Evolutionary conservation across 2,329 filamentous ascomycete species (phyloP), one percentile per base, ranked within the genome.

Genomic region (Pseudogymnoascus sp.): DNA sequence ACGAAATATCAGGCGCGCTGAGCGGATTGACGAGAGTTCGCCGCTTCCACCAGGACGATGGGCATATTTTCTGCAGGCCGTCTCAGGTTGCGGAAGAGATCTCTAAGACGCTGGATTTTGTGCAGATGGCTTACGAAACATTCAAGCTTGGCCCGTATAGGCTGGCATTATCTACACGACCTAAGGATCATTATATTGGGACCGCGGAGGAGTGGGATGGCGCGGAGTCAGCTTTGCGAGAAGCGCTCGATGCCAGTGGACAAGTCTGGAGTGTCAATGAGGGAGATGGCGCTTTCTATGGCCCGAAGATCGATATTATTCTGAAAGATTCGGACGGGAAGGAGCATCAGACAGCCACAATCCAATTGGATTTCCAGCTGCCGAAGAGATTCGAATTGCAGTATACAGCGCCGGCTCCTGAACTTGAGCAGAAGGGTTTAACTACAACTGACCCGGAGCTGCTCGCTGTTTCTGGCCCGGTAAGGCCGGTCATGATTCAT

Each of bases 221-320:
- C 65, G 89, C 89, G 1, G 89, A 91, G 71, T 72, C 73, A n/a
- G 86, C 90, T 59, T 76, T 92, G 63, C 84, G 80, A 62, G 76
- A 81, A 62, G 87, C 88, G 0, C 75, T 92, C 38, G 79, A 87
- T 65, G 81, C 77, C 25, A 86, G 82, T 12, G 88, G 87, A 8
- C 83, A 85, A 69, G 77, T 82, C 37, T 96, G 90, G 89, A 83
- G 82, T 1, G 69, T 93, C 64, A 93, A 92, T 66, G 83, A 88
- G 69, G 91, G 90, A 10, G 91, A 96, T 65, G 91, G 92, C 12
- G 91, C 91, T 3, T 96, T 96, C 72, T 96, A 96, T 71, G 91
- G 92, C 0, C 91, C 92, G 34, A 96, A 96, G 77, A 96, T 96
- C 67, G 91, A 96, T 71, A 89, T 96, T 50, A 85, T 96, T 40